Conservation (phyloP, 805 yeast genomes). For the Metschnikowia proteae region DNA sequence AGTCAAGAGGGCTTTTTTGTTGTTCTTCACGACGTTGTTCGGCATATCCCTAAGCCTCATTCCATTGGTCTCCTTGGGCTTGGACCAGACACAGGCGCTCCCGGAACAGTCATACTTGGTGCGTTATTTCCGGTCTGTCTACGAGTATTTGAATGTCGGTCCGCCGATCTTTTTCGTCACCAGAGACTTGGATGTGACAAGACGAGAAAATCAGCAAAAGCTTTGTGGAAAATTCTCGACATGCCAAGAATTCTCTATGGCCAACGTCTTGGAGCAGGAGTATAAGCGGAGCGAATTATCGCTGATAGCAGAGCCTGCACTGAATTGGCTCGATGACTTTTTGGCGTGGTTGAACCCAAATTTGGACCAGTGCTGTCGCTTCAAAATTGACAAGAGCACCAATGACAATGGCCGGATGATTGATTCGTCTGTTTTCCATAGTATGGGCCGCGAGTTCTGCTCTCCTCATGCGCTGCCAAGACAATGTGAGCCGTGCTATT, state of each 20-base stretch:
- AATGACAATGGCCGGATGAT: conserved; percentile 10
- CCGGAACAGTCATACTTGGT: conserved; percentile 81
- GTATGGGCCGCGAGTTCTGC: conserved; percentile 47
- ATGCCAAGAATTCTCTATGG: conserved; percentile 74
- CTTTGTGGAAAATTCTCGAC: conserved; percentile 86
- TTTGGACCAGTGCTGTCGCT: conserved; percentile 79
- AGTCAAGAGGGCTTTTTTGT: conserved; percentile 45
- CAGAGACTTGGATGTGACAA: conserved; percentile 61
- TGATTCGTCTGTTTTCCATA: background rate
- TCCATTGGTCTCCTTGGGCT: conserved; percentile 71
- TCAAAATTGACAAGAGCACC: conserved; percentile 40
- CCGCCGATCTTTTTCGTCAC: conserved; percentile 90
- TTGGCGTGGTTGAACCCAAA: conserved; percentile 83
- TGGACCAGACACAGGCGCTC: conserved; percentile 86
- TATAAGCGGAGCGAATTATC: conserved; percentile 60
- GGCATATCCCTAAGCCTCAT: conserved; percentile 65
- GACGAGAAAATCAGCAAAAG: conserved; percentile 58
- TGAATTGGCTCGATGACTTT: conserved; percentile 93
- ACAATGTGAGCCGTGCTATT: conserved; percentile 71
- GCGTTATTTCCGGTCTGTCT: conserved; percentile 73
- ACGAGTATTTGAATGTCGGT: conserved; percentile 72
- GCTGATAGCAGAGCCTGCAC: conserved; percentile 74
- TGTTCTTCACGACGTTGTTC: conserved; percentile 56
- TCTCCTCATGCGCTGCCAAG: conserved; percentile 63
- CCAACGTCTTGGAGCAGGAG: conserved; percentile 83